Evolutionary conservation across 768 basidiomycete genomes (phyloP).

Genomic region (Pleurotus eryngii): DNA sequence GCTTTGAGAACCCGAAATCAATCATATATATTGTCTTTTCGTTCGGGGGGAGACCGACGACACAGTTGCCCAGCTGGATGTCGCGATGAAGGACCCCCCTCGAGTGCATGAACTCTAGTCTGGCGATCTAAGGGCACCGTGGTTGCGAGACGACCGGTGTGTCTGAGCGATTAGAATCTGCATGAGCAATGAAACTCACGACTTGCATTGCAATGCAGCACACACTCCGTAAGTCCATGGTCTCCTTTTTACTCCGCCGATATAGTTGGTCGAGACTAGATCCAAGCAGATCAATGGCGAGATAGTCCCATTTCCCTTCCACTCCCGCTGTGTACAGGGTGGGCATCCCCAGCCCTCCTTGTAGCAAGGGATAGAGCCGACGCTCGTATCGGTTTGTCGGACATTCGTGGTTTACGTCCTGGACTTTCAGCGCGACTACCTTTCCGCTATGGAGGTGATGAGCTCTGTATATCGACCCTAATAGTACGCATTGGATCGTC

Average conservation of each 20-base stretch:
- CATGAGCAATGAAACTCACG: slow-evolving; percentile 37
- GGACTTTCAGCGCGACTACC: slow-evolving; percentile 72
- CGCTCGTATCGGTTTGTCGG: slow-evolving; percentile 76
- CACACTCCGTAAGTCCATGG: slow-evolving; percentile 68
- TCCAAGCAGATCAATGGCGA: slow-evolving; percentile 77
- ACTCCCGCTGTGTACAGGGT: slow-evolving; percentile 62
- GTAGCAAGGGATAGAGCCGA: slow-evolving; percentile 62
- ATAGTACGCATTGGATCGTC: not conserved
- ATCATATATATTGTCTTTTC: slow-evolving; percentile 73
- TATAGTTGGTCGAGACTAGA: slow-evolving; percentile 63
- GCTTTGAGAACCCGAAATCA: slow-evolving; percentile 82
- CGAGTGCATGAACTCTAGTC: slow-evolving; percentile 75
- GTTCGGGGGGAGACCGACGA: slow-evolving; percentile 57
- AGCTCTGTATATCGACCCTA: slow-evolving; percentile 72
- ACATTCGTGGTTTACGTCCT: slow-evolving; percentile 66
- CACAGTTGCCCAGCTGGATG: slow-evolving; percentile 77
- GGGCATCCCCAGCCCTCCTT: slow-evolving; percentile 74
- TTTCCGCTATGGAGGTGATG: slow-evolving; percentile 51
- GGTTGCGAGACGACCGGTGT: not conserved
- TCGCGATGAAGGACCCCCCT: slow-evolving; percentile 75
- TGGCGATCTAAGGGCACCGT: slow-evolving; percentile 50
- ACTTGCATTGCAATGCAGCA: slow-evolving; percentile 77
- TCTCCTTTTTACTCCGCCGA: slow-evolving; percentile 49
- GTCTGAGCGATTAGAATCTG: not conserved
- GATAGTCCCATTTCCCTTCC: slow-evolving; percentile 60